Base-by-base conservation (phyloP, 768 basidiomycete species). In the Suillus placidus region DNA sequence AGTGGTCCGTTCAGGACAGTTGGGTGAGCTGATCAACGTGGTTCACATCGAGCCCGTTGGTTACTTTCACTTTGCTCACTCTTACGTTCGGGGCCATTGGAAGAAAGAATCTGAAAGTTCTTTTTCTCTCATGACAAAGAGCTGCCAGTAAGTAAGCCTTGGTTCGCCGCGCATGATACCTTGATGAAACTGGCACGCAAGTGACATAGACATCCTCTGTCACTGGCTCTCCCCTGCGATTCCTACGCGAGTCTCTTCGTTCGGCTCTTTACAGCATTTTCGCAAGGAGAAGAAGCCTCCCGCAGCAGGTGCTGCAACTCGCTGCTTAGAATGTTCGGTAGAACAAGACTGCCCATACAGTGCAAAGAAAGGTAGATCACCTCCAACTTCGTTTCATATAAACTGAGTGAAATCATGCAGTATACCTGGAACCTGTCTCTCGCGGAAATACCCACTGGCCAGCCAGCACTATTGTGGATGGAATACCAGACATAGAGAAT, bases 31-130 rank as follows among this genome's bases (percentile, higher is more conserved):
- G 35, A 82, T 96, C 72, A 96, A 96, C 67, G 83, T 87, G 13
- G 90, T 92, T 26, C 94, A 94, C 64, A 79, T 95, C 63, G 94
- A 96, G 71, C 94, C 94, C 0, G 87, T 94, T 1, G 94, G 92
- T 6, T 88, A 93, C 72, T 93, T 84, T 71, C 94, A 95, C 75
- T 95, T 95, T 76, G 91, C 94, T 2, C 94, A 96, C 75, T 93
- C 92, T 0, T 96, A 87, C 71, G 94, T 96, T 37, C 86, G 94
- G 40, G 94, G 88, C 2, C 89, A 89, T 73, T 96, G 94, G 94
- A 76, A 80, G 4, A 86, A 81, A 32, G 91, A 95, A 72, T 76
- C 79, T 3, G 79, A 82, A 7, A 90, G 91, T 69, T 89, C 88
- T 30, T 95, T 95, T 76, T 87, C 90, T 16, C 83, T 96, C 61